Evolutionary conservation across 345 rosid species (phyloP).

Genomic region (Populus davidiana): DNA sequence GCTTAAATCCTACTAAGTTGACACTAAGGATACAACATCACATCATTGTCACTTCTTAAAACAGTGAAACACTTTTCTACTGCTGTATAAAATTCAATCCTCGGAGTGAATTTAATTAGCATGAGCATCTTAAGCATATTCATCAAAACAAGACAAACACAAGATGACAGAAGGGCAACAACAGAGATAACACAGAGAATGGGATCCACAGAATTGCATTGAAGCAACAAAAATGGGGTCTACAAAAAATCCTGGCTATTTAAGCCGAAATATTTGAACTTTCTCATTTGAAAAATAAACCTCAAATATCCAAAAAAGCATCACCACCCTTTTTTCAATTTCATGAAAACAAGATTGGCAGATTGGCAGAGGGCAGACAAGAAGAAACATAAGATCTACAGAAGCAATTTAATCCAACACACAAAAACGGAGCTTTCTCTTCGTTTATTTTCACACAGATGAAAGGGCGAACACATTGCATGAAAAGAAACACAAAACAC

Average conservation of each 20-base stretch:
- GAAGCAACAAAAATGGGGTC: slow-evolving; percentile 33
- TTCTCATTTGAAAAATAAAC: background rate
- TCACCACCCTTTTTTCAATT: background rate
- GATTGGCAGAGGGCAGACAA: background rate
- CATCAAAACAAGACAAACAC: slow-evolving; percentile 16
- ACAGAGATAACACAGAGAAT: slow-evolving; percentile 38
- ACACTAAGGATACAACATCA: background rate
- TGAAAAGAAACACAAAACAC: slow-evolving; percentile 12
- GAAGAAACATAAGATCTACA: slow-evolving; percentile 5
- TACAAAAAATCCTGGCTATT: slow-evolving; percentile 16
- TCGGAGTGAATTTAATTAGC: slow-evolving; percentile 19
- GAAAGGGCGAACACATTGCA: slow-evolving; percentile 25
- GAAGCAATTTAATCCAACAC: background rate
- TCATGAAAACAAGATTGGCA: background rate
- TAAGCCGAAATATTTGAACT: slow-evolving; percentile 16
- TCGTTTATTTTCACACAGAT: slow-evolving; percentile 5
- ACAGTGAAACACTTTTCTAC: slow-evolving; percentile 26
- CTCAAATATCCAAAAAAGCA: slow-evolving; percentile 1
- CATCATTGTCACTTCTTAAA: slow-evolving; percentile 17
- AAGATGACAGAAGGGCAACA: slow-evolving; percentile 25
- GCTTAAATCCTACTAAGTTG: slow-evolving; percentile 20
- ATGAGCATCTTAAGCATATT: slow-evolving; percentile 18
- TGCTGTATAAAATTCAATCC: slow-evolving; percentile 19
- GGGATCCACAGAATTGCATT: slow-evolving; percentile 55
- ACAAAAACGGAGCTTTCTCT: background rate